Evolutionary conservation across 176 grass and related monocot species (phyloP).

Genomic region (Canna indica): DNA sequence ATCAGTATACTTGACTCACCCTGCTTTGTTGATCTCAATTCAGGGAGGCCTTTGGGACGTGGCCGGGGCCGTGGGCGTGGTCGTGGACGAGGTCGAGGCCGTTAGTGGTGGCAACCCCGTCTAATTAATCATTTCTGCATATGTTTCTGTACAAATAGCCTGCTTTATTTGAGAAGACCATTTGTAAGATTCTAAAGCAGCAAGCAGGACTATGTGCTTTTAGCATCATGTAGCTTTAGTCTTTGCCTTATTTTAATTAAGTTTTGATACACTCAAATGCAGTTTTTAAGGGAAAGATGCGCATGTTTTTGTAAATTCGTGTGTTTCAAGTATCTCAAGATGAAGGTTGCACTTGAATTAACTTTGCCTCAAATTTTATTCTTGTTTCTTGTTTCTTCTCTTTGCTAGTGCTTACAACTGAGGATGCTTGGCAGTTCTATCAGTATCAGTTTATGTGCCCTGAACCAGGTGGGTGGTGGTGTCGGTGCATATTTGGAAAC

Average conservation of each 20-base stretch:
- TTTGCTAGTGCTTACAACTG: no score
- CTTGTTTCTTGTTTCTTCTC: no score
- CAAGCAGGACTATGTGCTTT: neutral
- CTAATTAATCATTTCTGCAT: constrained; percentile 28
- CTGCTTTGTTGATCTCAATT: constrained; percentile 15
- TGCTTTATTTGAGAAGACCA: neutral
- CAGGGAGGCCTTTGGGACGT: constrained; percentile 62
- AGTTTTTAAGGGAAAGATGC: no score
- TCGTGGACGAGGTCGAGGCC: constrained; percentile 49
- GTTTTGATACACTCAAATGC: no score
- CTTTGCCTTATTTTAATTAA: neutral
- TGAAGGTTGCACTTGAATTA: no score
- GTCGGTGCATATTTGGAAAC: no score
- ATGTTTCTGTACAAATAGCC: constrained; percentile 25
- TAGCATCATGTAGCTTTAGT: neutral
- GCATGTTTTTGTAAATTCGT: no score
- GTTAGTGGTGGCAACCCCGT: constrained; percentile 18
- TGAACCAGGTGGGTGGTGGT: no score
- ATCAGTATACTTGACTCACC: neutral
- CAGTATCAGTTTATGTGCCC: no score
- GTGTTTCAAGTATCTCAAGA: no score
- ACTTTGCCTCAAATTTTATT: no score
- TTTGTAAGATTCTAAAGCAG: neutral
- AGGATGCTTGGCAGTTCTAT: no score
- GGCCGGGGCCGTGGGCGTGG: constrained; percentile 59